These are phyloP conservation scores for Uromyces viciae-fabae DNA, from an alignment of 1,284 basidiomycete species.

Conservation along the genomic window DNA sequence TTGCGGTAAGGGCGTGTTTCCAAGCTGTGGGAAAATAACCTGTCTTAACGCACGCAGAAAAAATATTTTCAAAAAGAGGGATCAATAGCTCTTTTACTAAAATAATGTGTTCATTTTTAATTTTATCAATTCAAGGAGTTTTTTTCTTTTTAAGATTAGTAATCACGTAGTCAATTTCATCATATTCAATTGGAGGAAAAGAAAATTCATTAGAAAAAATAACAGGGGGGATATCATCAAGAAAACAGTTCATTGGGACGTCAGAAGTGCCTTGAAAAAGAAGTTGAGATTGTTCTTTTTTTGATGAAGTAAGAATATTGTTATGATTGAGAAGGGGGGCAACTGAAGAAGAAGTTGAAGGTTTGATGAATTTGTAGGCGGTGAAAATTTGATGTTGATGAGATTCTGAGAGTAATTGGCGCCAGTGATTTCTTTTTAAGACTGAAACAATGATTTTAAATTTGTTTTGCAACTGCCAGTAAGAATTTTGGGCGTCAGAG, in stretches of 20 bases:
- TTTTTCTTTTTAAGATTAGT: not conserved
- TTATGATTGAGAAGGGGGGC: not conserved
- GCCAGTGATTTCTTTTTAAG: conserved; percentile 21
- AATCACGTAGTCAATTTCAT: not conserved
- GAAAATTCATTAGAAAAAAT: not conserved
- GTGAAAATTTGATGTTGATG: not conserved
- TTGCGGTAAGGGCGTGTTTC: not conserved
- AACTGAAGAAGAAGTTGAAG: not conserved
- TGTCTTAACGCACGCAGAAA: not conserved
- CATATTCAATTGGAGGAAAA: not conserved
- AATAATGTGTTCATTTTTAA: not conserved
- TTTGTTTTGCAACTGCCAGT: not conserved
- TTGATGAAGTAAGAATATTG: not conserved
- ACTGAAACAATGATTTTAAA: not conserved
- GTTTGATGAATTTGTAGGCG: not conserved
- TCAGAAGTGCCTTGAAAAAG: conserved; percentile 13
- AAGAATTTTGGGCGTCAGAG: not conserved
- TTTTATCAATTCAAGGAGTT: not conserved
- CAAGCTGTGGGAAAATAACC: not conserved
- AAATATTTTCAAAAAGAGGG: not conserved
- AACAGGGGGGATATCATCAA: not conserved
- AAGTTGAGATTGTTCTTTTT: not conserved
- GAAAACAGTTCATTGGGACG: not conserved
- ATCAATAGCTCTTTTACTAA: not conserved
- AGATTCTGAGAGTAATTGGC: not conserved